Conservation (phyloP, 1,284 basidiomycete species). For the Cerrena zonata region DNA sequence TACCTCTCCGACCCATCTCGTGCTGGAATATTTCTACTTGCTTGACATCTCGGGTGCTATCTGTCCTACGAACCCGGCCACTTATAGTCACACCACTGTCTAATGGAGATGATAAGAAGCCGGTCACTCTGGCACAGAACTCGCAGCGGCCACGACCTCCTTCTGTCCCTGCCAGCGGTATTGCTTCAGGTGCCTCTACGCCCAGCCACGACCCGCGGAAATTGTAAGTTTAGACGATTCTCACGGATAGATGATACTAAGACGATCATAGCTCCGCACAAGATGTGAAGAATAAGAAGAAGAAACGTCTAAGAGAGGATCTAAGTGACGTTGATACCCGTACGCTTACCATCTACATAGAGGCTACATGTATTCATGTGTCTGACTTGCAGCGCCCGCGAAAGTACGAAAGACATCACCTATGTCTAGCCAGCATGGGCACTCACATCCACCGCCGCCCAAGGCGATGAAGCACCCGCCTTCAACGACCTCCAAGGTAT, state of each 20-base stretch:
- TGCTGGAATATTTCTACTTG: no score
- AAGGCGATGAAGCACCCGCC: slow-evolving; percentile 50
- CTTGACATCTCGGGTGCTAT: not conserved
- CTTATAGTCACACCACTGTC: slow-evolving; percentile 45
- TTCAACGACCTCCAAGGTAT: slow-evolving; percentile 47
- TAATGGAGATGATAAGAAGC: slow-evolving; percentile 42
- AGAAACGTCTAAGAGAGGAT: slow-evolving; percentile 78
- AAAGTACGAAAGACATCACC: slow-evolving; percentile 58
- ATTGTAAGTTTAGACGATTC: slow-evolving; percentile 28
- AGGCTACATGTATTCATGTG: not conserved
- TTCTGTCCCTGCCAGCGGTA: slow-evolving; percentile 33
- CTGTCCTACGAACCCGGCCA: not conserved
- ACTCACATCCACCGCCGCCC: slow-evolving; percentile 34
- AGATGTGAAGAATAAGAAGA: slow-evolving; percentile 72
- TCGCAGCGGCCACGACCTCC: slow-evolving; percentile 31
- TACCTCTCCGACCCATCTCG: no score
- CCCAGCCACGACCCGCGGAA: slow-evolving; percentile 35
- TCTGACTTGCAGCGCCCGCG: slow-evolving; percentile 37
- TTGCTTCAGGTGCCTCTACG: slow-evolving; percentile 29
- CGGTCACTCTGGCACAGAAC: slow-evolving; percentile 27
- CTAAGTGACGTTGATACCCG: slow-evolving; percentile 67
- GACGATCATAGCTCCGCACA: slow-evolving; percentile 28
- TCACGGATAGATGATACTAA: not conserved
- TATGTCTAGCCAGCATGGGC: slow-evolving; percentile 23
- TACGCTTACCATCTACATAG: slow-evolving; percentile 20